Evolutionary conservation across 179 eudicot species (phyloP).

Genomic region (Pouteria campechiana): DNA sequence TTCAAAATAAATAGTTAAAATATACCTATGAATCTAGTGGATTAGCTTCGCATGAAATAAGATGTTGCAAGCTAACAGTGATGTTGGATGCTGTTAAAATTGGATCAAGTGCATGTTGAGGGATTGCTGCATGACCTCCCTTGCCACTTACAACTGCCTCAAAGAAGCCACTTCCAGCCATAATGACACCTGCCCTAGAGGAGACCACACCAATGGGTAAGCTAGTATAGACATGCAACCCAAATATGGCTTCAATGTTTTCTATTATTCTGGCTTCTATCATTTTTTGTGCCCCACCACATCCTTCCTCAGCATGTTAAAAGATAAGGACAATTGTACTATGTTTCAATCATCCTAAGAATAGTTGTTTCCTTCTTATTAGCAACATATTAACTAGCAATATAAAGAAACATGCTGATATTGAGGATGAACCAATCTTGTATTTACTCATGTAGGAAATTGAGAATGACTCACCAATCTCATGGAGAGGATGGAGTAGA

Average conservation of each 20-base stretch:
- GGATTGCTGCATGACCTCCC: conserved; percentile 98
- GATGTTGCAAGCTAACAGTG: conserved; percentile 82
- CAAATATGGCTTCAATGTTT: conserved; percentile 86
- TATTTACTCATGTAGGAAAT: no score
- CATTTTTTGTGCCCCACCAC: conserved; percentile 77
- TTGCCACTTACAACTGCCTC: conserved; percentile 78
- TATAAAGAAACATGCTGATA: no score
- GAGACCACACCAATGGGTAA: conserved; percentile 57
- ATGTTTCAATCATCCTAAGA: no score
- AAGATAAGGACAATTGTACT: conserved; percentile 88
- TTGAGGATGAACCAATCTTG: no score
- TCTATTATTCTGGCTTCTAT: conserved; percentile 73
- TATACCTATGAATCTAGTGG: conserved; percentile 88
- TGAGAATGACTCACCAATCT: no score
- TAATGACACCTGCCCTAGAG: conserved; percentile 60
- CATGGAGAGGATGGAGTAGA: no score
- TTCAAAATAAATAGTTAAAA: no score
- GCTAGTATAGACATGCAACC: conserved; percentile 43
- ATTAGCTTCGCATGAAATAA: conserved; percentile 96
- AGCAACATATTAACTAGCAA: no score
- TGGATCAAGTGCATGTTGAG: conserved; percentile 90
- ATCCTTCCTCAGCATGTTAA: conserved; percentile 98
- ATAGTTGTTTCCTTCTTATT: no score
- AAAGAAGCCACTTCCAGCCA: conserved; percentile 82
- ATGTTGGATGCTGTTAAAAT: conserved; percentile 92